Evolutionary conservation across 2,329 filamentous ascomycete genomes (phyloP), one percentile per base, ranked within the genome.

Genomic region (Xylaria sp.): DNA sequence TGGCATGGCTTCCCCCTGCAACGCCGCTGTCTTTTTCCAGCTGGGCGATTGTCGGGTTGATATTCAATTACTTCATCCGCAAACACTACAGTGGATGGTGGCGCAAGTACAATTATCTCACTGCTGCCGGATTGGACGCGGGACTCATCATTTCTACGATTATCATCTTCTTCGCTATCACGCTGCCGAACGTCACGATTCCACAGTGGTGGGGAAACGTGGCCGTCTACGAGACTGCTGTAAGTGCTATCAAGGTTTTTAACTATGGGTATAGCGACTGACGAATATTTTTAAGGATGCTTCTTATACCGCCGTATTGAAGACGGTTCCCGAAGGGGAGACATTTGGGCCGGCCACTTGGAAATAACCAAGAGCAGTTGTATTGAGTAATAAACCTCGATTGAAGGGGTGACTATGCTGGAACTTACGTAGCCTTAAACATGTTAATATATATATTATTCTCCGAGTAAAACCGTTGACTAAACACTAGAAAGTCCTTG

Each of bases 21-120:
- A 90, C 88, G 0, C 86, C 87, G 0, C 80, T 90, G 32, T 89
- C 84, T 72, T 90, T 89, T 74, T 85, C 86, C 12, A 79, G 83
- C 3, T 90, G 89, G 89, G 87, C 84, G 2, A 79, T 88, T 18
- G 82, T 88, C 13, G 88, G 88, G 0, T 81, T 85, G 55, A 65
- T 89, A 37, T 90, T 90, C 78, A 89, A 91, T 74, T 84, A 86
- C 71, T 82, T 79, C 61, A 87, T 90, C 69, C 83, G 84, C 39
- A 82, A 83, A 72, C 81, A 82, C 51, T 88, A 81, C 75, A 79
- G 81, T n/a, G 87, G 84, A 0, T 90, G 88, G 89, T 91, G 89
- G 89, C 82, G 82, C 73, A 81, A 75, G 15, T 82, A 83, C 67
- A 82, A 82, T 70, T 83, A 82, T 69, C 75, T 82, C 59, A 82